Evolutionary conservation across 495 filamentous ascomycete genomes (phyloP), one percentile per base, ranked within the genome.

Genomic region (Penicillium atrosanguineum): DNA sequence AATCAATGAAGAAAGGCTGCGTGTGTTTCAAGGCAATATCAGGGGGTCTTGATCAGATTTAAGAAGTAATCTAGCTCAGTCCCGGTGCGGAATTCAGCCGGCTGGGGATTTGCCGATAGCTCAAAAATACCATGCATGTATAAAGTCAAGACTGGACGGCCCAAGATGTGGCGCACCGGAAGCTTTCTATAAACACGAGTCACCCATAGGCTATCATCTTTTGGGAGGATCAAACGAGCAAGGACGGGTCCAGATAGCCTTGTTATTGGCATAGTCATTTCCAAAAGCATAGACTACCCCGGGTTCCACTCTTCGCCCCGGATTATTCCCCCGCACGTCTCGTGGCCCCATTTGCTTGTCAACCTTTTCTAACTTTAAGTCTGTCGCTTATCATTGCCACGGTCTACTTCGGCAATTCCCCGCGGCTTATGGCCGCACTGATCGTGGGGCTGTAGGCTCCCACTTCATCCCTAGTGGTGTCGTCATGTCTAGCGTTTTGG

Each of bases 341-440:
- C 42, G 44, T 25, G 9, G 29, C 37, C 8, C 15, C 9, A 18
- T 39, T 50, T 38, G 37, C 38, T 11, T 37, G 12, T 12, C 12
- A 6, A n/a, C 16, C 3, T 15, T 15, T 1, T 7, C 18, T 40
- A 25, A 19, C 14, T 44, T 15, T 23, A 18, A 26, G 5, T 9
- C 18, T n/a, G 18, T 60, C 48, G 48, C 44, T 20, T 60, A 55
- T 26, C 52, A 8, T 56, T 60, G 57, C 48, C 52, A 56, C 31
- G 42, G n/a, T 21, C 16, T 23, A 25, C 12, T 23, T 38, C 57
- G 48, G 47, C 18, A 55, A 48, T 48, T 7, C 48, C 23, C 36
- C 44, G 43, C 57, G 52, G 48, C 31, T 56, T 52, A 48, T 45
- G 15, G 21, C 57, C 57, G 57, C 48, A 14, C 34, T 51, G 16